These are phyloP conservation scores for Ophiostoma fasciatum DNA, from an alignment of 2,329 filamentous ascomycete genomes.

Conservation along the genomic window DNA sequence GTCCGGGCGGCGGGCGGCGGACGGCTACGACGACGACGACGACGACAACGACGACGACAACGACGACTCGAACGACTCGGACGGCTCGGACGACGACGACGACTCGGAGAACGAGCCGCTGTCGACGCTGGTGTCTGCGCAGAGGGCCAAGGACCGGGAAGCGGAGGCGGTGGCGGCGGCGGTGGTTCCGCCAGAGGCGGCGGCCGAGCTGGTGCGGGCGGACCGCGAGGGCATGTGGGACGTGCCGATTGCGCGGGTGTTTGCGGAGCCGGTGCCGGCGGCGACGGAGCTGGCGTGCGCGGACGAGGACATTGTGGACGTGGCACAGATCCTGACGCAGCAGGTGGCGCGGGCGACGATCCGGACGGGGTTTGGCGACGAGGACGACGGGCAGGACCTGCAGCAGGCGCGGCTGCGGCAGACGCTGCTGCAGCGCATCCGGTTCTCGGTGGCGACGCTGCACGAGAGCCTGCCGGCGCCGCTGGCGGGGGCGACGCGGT, in stretches of 20 bases:
- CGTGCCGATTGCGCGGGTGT: slow-evolving; percentile 37
- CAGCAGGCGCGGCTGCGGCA: slow-evolving; percentile 20
- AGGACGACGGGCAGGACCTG: slow-evolving; percentile 24
- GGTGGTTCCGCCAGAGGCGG: slow-evolving; percentile 28
- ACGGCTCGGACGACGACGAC: slow-evolving; percentile 32
- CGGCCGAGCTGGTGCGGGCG: slow-evolving; percentile 33
- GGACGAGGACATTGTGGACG: slow-evolving; percentile 48
- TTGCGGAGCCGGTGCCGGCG: slow-evolving; percentile 43
- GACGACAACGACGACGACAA: not conserved
- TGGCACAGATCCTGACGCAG: slow-evolving; percentile 58
- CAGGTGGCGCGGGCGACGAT: slow-evolving; percentile 34
- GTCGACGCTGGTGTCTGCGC: no score
- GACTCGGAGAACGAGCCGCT: slow-evolving; percentile 41
- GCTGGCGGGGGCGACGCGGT: slow-evolving; percentile 26
- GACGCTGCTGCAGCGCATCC: slow-evolving; percentile 27
- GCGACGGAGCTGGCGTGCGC: slow-evolving; percentile 28
- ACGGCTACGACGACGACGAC: slow-evolving; percentile 30
- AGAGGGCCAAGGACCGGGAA: no score
- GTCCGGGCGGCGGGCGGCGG: slow-evolving; percentile 21
- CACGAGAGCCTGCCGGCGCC: slow-evolving; percentile 28
- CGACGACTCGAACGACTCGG: slow-evolving; percentile 5
- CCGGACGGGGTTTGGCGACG: slow-evolving; percentile 4
- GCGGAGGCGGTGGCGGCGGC: slow-evolving; percentile 20
- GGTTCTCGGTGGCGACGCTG: slow-evolving; percentile 34
- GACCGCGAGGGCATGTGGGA: slow-evolving; percentile 34